Evolutionary conservation across 805 yeast genomes (phyloP), one percentile per base, ranked within the genome.

Genomic region (Cyberlindnera galapagoensis): DNA sequence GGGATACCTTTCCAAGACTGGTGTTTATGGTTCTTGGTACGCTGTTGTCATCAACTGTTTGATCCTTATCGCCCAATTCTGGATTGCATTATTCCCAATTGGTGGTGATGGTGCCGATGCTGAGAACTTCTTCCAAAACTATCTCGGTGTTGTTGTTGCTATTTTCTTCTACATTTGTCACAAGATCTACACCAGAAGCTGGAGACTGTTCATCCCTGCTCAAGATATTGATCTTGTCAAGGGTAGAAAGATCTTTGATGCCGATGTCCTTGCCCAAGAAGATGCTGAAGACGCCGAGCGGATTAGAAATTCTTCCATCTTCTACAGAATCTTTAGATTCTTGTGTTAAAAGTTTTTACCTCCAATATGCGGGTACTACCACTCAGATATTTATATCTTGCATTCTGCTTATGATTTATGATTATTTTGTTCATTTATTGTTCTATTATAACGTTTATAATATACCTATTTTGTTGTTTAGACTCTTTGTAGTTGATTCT

Each of bases 71-170:
- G 80, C 76, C 3, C 82, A 76, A 50, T 74, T 77, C 53, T 77
- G 81, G 78, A 69, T 76, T 30, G 79, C 82, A 7, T 54, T 76
- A 31, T 75, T 64, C 49, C 82, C 85, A 30, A 55, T 78, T 31
- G 75, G 69, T 2, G 59, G 59, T 16, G 52, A 43, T 46, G 51
- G 48, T 25, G 64, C 61, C 3, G 54, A 59, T 37, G 63, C 61
- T 33, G 45, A 52, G 20, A 55, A 52, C 32, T 77, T 77, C 56
- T 76, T 76, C 64, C 59, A 65, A 55, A 58, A 62, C 32, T 76
- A 74, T 51, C 54, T 77, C 30, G 77, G 80, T 25, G 59, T 57
- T 6, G 57, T 55, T 16, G 65, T 69, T 23, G 56, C 68, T 24
- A 7, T 58, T 5, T 63, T 53, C 10, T 69, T 63, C 49, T 76